Percentiles rank a stretch among this genome's conserved stretches.
phyloP scores from a whole-genome alignment of 768 basidiomycete species.

The Calvatia gigantea region DNA sequence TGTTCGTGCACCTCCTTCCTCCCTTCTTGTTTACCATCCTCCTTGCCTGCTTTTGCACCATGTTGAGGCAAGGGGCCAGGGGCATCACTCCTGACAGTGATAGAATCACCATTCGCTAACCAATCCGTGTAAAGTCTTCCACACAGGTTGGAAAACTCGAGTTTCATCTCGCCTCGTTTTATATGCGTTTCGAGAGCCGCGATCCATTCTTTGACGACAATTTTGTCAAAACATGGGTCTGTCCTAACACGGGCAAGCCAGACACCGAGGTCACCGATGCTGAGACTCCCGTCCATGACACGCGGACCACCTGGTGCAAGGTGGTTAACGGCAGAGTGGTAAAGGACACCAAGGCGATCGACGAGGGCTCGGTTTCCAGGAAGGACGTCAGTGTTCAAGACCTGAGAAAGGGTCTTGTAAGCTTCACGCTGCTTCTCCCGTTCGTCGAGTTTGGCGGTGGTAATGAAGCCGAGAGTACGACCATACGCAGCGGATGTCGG shows the following conservation, averaged over 20 bases:
- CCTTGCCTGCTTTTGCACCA: neutral
- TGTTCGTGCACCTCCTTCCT: constrained; percentile 41
- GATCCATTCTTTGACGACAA: constrained; percentile 33
- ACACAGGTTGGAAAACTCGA: constrained; percentile 38
- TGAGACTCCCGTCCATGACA: constrained; percentile 22
- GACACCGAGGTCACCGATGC: constrained; percentile 27
- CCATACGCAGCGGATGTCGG: constrained; percentile 5
- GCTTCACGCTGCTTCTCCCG: constrained; percentile 36
- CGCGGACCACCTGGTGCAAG: neutral
- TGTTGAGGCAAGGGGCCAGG: constrained; percentile 14
- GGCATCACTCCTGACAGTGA: constrained; percentile 20
- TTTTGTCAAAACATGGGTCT: constrained; percentile 35
- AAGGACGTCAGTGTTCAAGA: constrained; percentile 21
- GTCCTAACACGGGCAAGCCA: constrained; percentile 38
- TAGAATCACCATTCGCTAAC: constrained; percentile 39
- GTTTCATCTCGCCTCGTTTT: constrained; percentile 28
- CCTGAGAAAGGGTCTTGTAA: constrained; percentile 30
- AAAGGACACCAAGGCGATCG: neutral
- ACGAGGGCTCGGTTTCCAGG: neutral
- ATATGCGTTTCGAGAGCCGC: constrained; percentile 36
- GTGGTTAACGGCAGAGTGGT: neutral
- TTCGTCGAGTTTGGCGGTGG: constrained; percentile 39
- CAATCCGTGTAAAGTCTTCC: constrained; percentile 41
- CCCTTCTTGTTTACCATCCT: constrained; percentile 26
- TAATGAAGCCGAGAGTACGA: constrained; percentile 34